phyloP scores from a whole-genome alignment of 2,329 filamentous ascomycete species.

The Penicillium sp. region DNA sequence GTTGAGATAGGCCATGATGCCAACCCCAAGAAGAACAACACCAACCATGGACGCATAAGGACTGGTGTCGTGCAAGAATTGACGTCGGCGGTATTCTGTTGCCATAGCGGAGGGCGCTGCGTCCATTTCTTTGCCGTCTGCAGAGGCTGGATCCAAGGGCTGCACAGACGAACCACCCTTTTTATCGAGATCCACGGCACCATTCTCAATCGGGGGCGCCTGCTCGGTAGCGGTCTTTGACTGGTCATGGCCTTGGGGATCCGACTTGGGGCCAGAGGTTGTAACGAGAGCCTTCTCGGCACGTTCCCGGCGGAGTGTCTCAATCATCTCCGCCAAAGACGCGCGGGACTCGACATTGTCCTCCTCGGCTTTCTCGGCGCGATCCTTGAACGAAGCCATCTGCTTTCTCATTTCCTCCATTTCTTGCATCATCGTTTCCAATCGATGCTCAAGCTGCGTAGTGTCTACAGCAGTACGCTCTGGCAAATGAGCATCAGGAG shows the following conservation, averaged over 20 bases:
- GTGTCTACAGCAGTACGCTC: constrained; percentile 38
- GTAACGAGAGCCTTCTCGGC: constrained; percentile 53
- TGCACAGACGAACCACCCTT: constrained; percentile 16
- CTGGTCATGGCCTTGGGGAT: constrained; percentile 8
- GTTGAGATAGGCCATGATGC: constrained; percentile 83
- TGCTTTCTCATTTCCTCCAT: constrained; percentile 80
- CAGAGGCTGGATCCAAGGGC: constrained; percentile 53
- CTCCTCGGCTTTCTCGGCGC: constrained; percentile 77
- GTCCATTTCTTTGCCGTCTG: constrained; percentile 43
- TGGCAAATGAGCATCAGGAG: constrained; percentile 11
- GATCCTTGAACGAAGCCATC: constrained; percentile 73
- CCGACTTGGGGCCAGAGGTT: constrained; percentile 26
- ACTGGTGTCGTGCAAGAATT: constrained; percentile 56
- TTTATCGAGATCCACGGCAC: constrained; percentile 9
- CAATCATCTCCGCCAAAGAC: constrained; percentile 83
- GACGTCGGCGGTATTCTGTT: constrained; percentile 37
- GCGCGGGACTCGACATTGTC: constrained; percentile 72
- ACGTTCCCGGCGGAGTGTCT: constrained; percentile 70
- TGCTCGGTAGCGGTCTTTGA: constrained; percentile 8
- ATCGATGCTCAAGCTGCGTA: constrained; percentile 64
- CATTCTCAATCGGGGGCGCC: constrained; percentile 7
- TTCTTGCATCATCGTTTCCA: constrained; percentile 75
- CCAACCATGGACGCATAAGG: constrained; percentile 82
- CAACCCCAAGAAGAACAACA: constrained; percentile 78
- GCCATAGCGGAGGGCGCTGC: constrained; percentile 43